Evolutionary conservation across 139 green algal genomes (phyloP).

Genomic region (Chlamydomonas incerta): DNA sequence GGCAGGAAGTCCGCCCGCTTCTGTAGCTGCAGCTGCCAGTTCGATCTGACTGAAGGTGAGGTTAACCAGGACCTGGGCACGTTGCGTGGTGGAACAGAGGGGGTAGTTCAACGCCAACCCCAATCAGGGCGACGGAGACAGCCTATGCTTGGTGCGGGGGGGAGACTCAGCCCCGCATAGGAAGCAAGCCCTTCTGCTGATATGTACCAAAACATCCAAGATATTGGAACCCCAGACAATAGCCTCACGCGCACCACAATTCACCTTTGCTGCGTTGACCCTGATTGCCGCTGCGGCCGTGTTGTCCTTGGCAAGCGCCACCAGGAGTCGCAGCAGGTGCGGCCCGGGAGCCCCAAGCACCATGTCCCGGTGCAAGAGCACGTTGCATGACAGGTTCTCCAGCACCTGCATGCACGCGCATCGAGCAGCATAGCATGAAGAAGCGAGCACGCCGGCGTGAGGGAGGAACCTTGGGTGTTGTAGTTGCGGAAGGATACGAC

Average conservation of each 20-base stretch:
- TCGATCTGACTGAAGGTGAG: not conserved
- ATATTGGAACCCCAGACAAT: too few species aligned
- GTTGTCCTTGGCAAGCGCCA: not conserved
- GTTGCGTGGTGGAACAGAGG: too few species aligned
- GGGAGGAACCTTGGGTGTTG: too few species aligned
- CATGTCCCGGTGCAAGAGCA: constrained; percentile 1
- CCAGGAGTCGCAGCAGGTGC: not conserved
- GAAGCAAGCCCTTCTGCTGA: too few species aligned
- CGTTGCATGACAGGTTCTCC: constrained; percentile 25
- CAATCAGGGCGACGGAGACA: too few species aligned
- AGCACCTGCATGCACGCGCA: not conserved
- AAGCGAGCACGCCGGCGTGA: too few species aligned
- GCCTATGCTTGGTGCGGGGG: too few species aligned
- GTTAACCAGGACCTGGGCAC: constrained; percentile 2
- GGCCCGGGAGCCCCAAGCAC: not conserved
- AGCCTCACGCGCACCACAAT: too few species aligned
- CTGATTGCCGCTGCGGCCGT: not conserved
- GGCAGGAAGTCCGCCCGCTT: not conserved
- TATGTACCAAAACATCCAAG: too few species aligned
- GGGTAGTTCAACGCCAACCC: too few species aligned
- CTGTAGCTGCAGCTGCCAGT: not conserved
- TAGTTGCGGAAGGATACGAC: too few species aligned
- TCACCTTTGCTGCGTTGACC: constrained; percentile 7
- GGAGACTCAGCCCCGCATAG: too few species aligned
- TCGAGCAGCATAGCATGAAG: not conserved